Evolutionary conservation across 805 yeast species (phyloP).

Genomic region (Schwanniomyces occidentalis): DNA sequence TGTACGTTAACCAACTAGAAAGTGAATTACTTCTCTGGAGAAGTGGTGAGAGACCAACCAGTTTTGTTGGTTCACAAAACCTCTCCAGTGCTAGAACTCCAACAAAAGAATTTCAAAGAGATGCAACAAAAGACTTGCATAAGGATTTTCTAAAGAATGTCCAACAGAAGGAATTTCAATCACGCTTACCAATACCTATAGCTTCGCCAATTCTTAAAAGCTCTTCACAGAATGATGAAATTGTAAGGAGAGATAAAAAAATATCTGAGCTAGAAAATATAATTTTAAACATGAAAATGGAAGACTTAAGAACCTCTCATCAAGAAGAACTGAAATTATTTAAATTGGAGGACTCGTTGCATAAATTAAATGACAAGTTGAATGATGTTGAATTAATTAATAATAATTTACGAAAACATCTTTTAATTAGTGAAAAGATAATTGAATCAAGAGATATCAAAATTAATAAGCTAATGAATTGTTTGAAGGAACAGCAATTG

Average conservation of each 20-base stretch:
- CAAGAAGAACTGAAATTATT: constrained; percentile 50
- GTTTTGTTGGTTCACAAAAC: not conserved
- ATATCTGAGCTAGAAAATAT: constrained; percentile 31
- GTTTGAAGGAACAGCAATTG: constrained; percentile 51
- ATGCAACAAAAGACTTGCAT: no score
- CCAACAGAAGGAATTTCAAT: no score
- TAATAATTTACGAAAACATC: constrained; percentile 53
- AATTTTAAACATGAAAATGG: constrained; percentile 30
- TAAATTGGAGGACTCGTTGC: constrained; percentile 57
- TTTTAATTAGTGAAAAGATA: constrained; percentile 53
- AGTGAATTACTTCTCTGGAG: constrained; percentile 39
- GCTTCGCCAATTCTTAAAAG: constrained; percentile 3
- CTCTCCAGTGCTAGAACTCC: constrained; percentile 13
- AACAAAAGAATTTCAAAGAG: no score
- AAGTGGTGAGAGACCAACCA: constrained; percentile 18
- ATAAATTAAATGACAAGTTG: constrained; percentile 57
- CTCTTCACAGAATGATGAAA: constrained; percentile 18
- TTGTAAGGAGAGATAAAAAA: constrained; percentile 27
- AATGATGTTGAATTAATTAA: constrained; percentile 66
- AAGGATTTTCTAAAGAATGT: no score
- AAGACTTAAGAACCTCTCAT: constrained; percentile 29
- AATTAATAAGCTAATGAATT: constrained; percentile 52
- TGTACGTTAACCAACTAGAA: constrained; percentile 42
- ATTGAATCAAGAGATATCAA: constrained; percentile 58
- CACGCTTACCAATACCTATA: no score